Base-by-base conservation (phyloP, 192 early-diverging fungal genomes). In the Linnemannia schmuckeri region DNA sequence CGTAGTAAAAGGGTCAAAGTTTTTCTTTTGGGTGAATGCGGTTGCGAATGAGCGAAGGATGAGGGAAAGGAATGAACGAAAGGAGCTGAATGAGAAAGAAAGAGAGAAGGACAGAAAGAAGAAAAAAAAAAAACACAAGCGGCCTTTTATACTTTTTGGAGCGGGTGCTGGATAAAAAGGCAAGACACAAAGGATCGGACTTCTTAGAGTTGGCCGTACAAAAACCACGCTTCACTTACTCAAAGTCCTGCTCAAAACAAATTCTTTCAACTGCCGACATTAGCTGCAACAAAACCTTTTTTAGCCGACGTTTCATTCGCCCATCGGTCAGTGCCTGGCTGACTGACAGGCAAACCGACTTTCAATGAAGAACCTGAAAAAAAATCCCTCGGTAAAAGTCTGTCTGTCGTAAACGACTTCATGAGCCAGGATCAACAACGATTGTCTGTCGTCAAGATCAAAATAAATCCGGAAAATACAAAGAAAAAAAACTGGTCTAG, bases 331-430 rank as follows among this genome's bases (percentile, higher is more conserved):
- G 24, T 61, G n/a, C 57, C 9, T 61, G n/a, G 1, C 24, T 61
- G 55, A n/a, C n/a, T 61, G 24, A 57, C 55, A 27, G 10, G 0
- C 55, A 57, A 57, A 27, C 55, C 6, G 24, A 24, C 55, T 63
- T 33, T 33, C 27, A 33, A 33, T 41, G 38, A 71, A 12, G 0
- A 22, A 41, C 12, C 20, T 22, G 10, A 41, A 70, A 40, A 70
- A 70, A 70, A 70, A 24, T 70, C 33, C 70, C 70, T 38, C 70
- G 70, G 70, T 42, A 41, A 71, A 42, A 71, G 70, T 71, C 8
- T 66, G 66, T 33, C 35, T 22, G 37, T 20, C 20, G 17, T 6
- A 52, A 52, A 20, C 49, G 18, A 52, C 17, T 52, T 20, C 20
- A 41, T 4, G 61, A 61, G n/a, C 13, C 30, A 33, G 30, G n/a